Evolutionary conservation across 768 basidiomycete species (phyloP), one percentile per base, ranked within the genome.

Genomic region (Rhizopogon rudus): DNA sequence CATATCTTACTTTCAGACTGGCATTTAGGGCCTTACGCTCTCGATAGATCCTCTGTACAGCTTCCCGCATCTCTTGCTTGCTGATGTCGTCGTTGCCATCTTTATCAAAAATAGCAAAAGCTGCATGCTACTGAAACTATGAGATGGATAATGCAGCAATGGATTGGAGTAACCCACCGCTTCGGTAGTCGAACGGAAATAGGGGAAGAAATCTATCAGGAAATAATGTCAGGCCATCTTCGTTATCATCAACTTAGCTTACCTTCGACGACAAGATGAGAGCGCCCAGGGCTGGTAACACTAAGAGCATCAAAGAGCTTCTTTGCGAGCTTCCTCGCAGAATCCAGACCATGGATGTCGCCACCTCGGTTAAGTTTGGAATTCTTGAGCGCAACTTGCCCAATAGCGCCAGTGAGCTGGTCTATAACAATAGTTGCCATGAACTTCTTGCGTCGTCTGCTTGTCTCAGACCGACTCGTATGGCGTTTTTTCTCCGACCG

Each of bases 51-150:
- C 88, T 74, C 59, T 88, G 86, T 6, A 92, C 89, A 1, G 86
- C 87, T 63, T 88, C 87, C 35, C 90, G 80, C 88, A 91, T 92
- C 68, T 92, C 90, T 17, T 73, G 75, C 65, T 84, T 90, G 2
- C 76, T 78, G 45, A 91, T 86, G 60, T 91, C 89, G 9, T 88
- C 90, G 62, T 92, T 92, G n/a, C 78, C 83, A 65, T 91, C 89
- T 65, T 84, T 87, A 65, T 91, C 89, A 57, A 91, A 91, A 6
- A 89, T 58, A 12, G 74, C 71, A 59, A 91, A 91, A 9, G 86
- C 86, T 28, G 79, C 81, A 54, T 86, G 80, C 83, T 88, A 63
- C 20, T 25, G 48, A 49, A 7, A 46, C 10, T 22, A 52, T 51
- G 33, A 13, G 22, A n/a, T 62, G n/a, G 54, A 45, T 33, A 35